Base-by-base conservation (phyloP, 169 alveolate genomes). In the Fabrea salina region DNA sequence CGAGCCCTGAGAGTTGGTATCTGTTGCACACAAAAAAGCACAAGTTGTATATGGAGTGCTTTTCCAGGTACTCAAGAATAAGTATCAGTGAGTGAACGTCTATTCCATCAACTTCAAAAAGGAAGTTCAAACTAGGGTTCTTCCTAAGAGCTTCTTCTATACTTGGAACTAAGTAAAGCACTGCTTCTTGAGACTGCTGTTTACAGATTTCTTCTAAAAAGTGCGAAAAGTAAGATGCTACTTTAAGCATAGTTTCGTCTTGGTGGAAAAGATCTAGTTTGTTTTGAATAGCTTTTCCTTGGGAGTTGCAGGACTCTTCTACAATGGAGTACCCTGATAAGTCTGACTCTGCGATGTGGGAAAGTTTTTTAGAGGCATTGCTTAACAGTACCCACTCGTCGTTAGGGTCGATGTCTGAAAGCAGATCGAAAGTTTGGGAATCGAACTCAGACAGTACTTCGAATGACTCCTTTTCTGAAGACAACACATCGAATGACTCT, bases 11-110 rank as follows among this genome's bases (percentile, higher is more conserved):
- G 3, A 91, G 51, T 35, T 85, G 56, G 39, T 91, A 91, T 58
- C 93, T 82, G 51, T 91, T 91, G 72, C 95, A 91, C 32, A 91
- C 89, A 50, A 88, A 82, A 39, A 91, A 44, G 49, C 92, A 86
- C 4, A 91, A 59, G 74, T 82, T 85, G 68, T 57, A 88, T 51
- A 80, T 47, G 67, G 86, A 84, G 76, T 77, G 88, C n/a, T 82
- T 59, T 66, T 91, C 93, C 4, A 91, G 79, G 16, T 80, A 79
- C 57, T 87, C 93, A 27, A 90, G 72, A 6, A 90, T 78, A 35
- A 87, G 70, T 41, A 79, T 47, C 5, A 90, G 67, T 32, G 87
- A 70, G 3, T 82, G 80, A 25, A 68, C 39, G 33, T 74, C 75
- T n/a, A 90, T 83, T 40, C 86, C 76, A 79, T 87, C 95, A 13